phyloP scores from a whole-genome alignment of 768 basidiomycete species.

The Plicaturopsis crispa region DNA sequence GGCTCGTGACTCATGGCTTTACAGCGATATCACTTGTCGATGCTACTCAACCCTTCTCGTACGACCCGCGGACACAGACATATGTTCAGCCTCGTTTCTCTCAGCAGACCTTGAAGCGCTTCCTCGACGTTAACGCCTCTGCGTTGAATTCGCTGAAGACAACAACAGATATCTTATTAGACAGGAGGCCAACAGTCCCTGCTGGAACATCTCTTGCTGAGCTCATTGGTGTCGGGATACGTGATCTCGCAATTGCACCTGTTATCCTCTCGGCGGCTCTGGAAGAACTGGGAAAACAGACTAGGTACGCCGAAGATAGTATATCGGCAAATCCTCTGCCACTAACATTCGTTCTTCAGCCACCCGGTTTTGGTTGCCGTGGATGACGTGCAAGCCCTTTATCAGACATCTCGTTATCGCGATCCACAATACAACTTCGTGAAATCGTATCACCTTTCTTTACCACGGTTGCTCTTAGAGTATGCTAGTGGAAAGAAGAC shows the following conservation, averaged over 20 bases:
- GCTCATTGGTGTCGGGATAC: constrained; percentile 51
- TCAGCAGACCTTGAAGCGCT: constrained; percentile 53
- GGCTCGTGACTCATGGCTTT: constrained; percentile 11
- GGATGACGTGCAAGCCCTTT: constrained; percentile 84
- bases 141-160: constrained; percentile 35
- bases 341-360: constrained; percentile 24
- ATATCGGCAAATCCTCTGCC: too few relatives aligned
- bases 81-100: constrained; percentile 69
- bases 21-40: constrained; percentile 56
- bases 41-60: constrained; percentile 63
- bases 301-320: constrained; percentile 47
- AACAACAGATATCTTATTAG: constrained; percentile 33
- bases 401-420: constrained; percentile 56
- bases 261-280: constrained; percentile 52
- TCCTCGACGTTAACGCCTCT: constrained; percentile 49
- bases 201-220: constrained; percentile 42
- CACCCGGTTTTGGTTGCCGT: constrained; percentile 76
- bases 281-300: constrained; percentile 56
- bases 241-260: constrained; percentile 45
- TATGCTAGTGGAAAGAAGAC: constrained; percentile 62
- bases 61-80: constrained; percentile 68
- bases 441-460: constrained; percentile 68
- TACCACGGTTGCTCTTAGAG: constrained; percentile 73
- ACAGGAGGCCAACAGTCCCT: constrained; percentile 36
- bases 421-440: constrained; percentile 66